A percentile compares a stretch with the other conserved stretches of the same genome.
Conservation (phyloP, 352 stramenopile species). For the Aphanomyces cochlioides region DNA sequence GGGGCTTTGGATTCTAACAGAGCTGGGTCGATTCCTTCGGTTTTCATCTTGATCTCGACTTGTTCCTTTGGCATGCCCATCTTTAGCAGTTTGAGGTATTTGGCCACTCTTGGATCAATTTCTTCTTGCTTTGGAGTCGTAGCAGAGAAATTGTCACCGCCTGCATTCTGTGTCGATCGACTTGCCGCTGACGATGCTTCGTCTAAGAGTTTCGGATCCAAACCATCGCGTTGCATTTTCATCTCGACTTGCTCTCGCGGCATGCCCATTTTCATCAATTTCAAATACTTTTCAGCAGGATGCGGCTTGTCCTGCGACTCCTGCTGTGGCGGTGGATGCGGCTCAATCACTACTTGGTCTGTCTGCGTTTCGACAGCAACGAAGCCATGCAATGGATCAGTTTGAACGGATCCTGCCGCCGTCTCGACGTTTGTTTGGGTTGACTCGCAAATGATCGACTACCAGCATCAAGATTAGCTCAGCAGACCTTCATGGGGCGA, state of each 20-base stretch:
- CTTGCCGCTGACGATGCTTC: slow-evolving; percentile 21
- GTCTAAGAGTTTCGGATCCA: slow-evolving; percentile 59
- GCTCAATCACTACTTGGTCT: neutral
- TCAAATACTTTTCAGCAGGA: slow-evolving; percentile 81
- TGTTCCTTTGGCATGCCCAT: slow-evolving; percentile 81
- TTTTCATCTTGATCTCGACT: slow-evolving; percentile 66
- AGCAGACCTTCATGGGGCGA: neutral
- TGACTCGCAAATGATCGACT: slow-evolving; percentile 13
- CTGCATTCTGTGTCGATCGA: too few relatives aligned
- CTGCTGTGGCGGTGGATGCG: slow-evolving; percentile 33
- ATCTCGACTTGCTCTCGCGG: slow-evolving; percentile 70
- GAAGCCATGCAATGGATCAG: neutral
- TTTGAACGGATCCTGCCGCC: neutral
- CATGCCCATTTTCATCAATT: slow-evolving; percentile 58
- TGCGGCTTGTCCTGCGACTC: slow-evolving; percentile 60
- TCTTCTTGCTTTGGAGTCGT: neutral
- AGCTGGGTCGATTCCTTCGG: slow-evolving; percentile 34
- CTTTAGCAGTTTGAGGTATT: slow-evolving; percentile 79
- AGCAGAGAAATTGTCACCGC: too few relatives aligned
- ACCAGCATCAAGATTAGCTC: neutral
- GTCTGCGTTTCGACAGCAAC: neutral
- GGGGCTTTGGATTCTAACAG: neutral
- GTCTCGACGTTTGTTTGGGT: neutral
- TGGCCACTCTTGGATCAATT: slow-evolving; percentile 37
- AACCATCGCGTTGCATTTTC: slow-evolving; percentile 77